Conservation (phyloP, 1,139 yeast genomes). For the Geotrichum histeridarum region DNA sequence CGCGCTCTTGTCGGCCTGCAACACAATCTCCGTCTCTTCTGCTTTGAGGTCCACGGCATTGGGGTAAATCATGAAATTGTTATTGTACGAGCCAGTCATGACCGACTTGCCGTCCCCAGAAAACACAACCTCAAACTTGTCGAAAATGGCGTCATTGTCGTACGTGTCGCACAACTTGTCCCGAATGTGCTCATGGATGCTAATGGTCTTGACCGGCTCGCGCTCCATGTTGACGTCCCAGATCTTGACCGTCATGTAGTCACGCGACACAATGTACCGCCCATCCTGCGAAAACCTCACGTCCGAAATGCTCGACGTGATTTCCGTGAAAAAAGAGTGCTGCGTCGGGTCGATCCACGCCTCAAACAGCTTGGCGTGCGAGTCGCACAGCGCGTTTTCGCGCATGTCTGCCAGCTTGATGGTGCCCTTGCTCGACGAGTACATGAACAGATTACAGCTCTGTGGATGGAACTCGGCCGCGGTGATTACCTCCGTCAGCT, state of each 20-base stretch:
- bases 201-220: slow-evolving; percentile 88
- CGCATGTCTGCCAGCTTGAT: slow-evolving; percentile 96
- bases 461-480: slow-evolving; percentile 94
- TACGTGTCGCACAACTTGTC: slow-evolving; percentile 94
- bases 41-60: slow-evolving; percentile 52
- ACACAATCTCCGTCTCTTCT: slow-evolving; percentile 67
- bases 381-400: slow-evolving; percentile 88
- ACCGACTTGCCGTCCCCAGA: slow-evolving; percentile 89
- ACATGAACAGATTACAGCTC: slow-evolving; percentile 91
- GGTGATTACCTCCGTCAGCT: slow-evolving; percentile 96
- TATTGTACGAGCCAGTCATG: slow-evolving; percentile 96
- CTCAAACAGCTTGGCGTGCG: slow-evolving; percentile 80
- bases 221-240: slow-evolving; percentile 97
- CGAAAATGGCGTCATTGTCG: slow-evolving; percentile 97
- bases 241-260: slow-evolving; percentile 93
- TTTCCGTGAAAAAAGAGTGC: slow-evolving; percentile 95
- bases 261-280: slow-evolving; percentile 88
- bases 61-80: slow-evolving; percentile 95
- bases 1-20: slow-evolving; percentile 97
- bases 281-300: slow-evolving; percentile 92
- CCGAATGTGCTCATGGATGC: slow-evolving; percentile 91
- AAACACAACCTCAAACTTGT: slow-evolving; percentile 94
- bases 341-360: slow-evolving; percentile 89
- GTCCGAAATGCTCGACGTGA: slow-evolving; percentile 90
- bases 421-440: slow-evolving; percentile 94